Evolutionary conservation across 23 red algal genomes (phyloP).

Genomic region (Gracilaria caudata): DNA sequence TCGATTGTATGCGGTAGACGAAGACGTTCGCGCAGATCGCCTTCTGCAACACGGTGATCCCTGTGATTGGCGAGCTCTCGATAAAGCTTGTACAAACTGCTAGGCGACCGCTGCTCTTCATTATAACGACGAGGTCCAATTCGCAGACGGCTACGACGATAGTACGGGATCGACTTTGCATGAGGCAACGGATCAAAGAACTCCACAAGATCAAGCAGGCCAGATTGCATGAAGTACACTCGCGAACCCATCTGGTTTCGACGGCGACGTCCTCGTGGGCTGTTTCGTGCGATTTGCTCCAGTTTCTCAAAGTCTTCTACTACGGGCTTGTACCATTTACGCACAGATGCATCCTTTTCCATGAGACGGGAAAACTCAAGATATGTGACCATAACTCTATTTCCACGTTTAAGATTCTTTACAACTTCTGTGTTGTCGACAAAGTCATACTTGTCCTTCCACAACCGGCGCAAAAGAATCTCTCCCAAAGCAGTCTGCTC

Average conservation of each 20-base stretch:
- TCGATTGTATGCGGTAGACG: slow-evolving; percentile 32
- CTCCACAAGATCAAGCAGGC: slow-evolving; percentile 66
- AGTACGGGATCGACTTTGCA: slow-evolving; percentile 53
- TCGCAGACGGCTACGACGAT: slow-evolving; percentile 59
- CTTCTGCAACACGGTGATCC: slow-evolving; percentile 41
- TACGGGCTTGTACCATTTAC: slow-evolving; percentile 50
- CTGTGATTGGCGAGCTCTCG: slow-evolving; percentile 61
- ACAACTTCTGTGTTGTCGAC: slow-evolving; percentile 2
- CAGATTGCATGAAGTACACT: slow-evolving; percentile 56
- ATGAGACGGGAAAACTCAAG: slow-evolving; percentile 59
- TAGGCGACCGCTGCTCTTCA: slow-evolving; percentile 50
- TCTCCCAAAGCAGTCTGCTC: slow-evolving; percentile 68
- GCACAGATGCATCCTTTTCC: slow-evolving; percentile 35
- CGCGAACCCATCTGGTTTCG: slow-evolving; percentile 29
- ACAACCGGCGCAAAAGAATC: slow-evolving; percentile 50
- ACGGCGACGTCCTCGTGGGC: slow-evolving; percentile 4
- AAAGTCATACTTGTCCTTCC: slow-evolving; percentile 56
- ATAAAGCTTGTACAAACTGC: slow-evolving; percentile 56
- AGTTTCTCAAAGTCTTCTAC: slow-evolving; percentile 61
- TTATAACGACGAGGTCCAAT: slow-evolving; percentile 27
- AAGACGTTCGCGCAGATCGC: slow-evolving; percentile 22
- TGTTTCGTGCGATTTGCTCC: neutral
- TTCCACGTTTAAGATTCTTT: slow-evolving; percentile 23
- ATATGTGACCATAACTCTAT: slow-evolving; percentile 46
- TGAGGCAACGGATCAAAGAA: slow-evolving; percentile 78